Evolutionary conservation across 2,329 filamentous ascomycete genomes (phyloP), one percentile per base, ranked within the genome.

Genomic region (Fusarium sp.): DNA sequence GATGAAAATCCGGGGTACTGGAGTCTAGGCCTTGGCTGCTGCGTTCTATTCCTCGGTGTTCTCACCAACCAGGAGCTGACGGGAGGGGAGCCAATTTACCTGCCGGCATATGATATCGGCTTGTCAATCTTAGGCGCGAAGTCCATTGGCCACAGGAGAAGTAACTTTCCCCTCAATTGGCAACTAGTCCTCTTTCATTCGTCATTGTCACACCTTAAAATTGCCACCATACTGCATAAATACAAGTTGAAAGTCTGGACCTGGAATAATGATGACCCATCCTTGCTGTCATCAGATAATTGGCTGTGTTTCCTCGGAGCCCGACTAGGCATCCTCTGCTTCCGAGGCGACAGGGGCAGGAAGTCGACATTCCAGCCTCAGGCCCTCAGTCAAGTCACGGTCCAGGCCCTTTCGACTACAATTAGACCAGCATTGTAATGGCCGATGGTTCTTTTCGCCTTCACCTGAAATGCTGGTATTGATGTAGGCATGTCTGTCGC

Each of bases 61-160:
- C 13, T 42, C 21, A 42, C 13, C 39, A 24, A n/a, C 21, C 39
- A 42, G 22, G 39, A 15, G 7, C 7, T 42, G 19, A 21, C 7
- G 21, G n/a, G 22, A 39, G 15, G 17, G 14, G 24, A 7, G 7
- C 24, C 24, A 7, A 5, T 24, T 24, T 24, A 47, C 36, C 40
- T 56, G 34, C 31, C 61, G 61, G 61, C 59, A 64, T 31, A 26
- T 64, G 11, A 33, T 7, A n/a, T 51, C 59, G 52, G 61, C 45
- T 52, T 50, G 2, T 6, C 7, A n/a, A 24, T 1, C 3, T 0
- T 2, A 5, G 24, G 10, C 14, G 21, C 11, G 6, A 11, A 31
- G 10, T 31, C 34, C 19, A 63, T 57, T 47, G 42, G 60, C 1
- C 9, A 7, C 22, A 2, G 6, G 3, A 3, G 4, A 11, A 43